Conservation (phyloP, 2,329 filamentous ascomycete species). For the Xylaria arbuscula region DNA sequence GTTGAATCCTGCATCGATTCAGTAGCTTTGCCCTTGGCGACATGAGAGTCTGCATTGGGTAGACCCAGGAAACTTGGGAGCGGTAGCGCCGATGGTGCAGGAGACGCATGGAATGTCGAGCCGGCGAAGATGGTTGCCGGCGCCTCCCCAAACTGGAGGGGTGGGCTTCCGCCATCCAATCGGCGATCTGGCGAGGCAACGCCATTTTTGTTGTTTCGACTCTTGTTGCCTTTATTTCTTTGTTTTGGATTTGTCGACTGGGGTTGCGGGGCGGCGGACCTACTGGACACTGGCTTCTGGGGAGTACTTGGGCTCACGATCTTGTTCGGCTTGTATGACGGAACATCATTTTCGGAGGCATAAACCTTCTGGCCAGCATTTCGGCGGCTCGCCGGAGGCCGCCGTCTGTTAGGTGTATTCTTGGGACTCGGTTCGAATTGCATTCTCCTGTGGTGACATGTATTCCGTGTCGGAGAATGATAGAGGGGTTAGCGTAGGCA, state of each 20-base stretch:
- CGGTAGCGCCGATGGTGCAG: slow-evolving; percentile 87
- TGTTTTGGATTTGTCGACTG: slow-evolving; percentile 49
- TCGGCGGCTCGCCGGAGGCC: slow-evolving; percentile 53
- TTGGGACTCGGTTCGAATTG: slow-evolving; percentile 49
- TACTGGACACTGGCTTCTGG: slow-evolving; percentile 53
- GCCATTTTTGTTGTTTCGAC: slow-evolving; percentile 47
- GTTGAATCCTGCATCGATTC: slow-evolving; percentile 57
- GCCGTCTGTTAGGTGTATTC: slow-evolving; percentile 56
- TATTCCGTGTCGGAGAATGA: slow-evolving; percentile 35
- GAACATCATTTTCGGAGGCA: slow-evolving; percentile 68
- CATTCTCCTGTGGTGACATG: slow-evolving; percentile 50
- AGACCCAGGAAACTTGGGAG: slow-evolving; percentile 88
- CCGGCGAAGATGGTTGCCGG: slow-evolving; percentile 80
- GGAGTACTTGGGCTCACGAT: slow-evolving; percentile 57
- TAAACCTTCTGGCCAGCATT: slow-evolving; percentile 63
- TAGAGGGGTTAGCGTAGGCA: slow-evolving; percentile 23
- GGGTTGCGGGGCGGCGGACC: slow-evolving; percentile 50
- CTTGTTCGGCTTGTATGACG: slow-evolving; percentile 50
- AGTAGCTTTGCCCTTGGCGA: slow-evolving; percentile 56
- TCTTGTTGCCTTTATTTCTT: slow-evolving; percentile 45
- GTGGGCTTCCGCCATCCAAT: slow-evolving; percentile 58
- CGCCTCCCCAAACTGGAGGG: slow-evolving; percentile 59
- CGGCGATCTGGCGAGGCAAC: slow-evolving; percentile 57
- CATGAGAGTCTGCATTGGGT: slow-evolving; percentile 74
- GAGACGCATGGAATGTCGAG: slow-evolving; percentile 93